These are phyloP conservation scores for Geopyxis carbonaria DNA, from an alignment of 495 filamentous ascomycete species.

Conservation along the genomic window DNA sequence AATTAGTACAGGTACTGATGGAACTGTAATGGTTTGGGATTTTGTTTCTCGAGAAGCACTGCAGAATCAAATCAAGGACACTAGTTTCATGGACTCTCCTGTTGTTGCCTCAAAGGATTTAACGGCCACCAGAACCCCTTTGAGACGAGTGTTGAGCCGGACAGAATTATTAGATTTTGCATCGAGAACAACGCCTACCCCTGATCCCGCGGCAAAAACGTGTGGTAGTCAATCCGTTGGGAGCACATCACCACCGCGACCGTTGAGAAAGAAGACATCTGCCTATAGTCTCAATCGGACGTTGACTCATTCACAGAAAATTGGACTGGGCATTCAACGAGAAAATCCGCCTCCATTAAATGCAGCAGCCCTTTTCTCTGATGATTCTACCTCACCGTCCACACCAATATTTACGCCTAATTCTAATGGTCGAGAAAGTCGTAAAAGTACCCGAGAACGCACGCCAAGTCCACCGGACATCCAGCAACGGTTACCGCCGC, in stretches of 20 bases:
- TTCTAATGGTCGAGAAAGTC: slow-evolving; percentile 18
- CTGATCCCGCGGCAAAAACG: too few relatives aligned
- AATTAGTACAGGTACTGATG: slow-evolving; percentile 64
- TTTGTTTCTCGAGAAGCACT: slow-evolving; percentile 15
- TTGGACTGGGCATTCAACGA: slow-evolving; percentile 1
- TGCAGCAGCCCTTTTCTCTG: slow-evolving; percentile 10
- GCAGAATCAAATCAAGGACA: slow-evolving; percentile 33
- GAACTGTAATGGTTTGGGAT: slow-evolving; percentile 73
- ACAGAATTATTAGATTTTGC: slow-evolving; percentile 63
- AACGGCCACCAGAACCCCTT: slow-evolving; percentile 43
- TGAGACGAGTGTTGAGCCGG: slow-evolving; percentile 58
- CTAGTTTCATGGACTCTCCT: slow-evolving; percentile 1
- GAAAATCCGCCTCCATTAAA: slow-evolving; percentile 16
- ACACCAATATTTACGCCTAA: slow-evolving; percentile 23
- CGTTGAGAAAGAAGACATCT: slow-evolving; percentile 37
- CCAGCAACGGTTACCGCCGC: slow-evolving; percentile 6
- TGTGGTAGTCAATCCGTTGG: slow-evolving; percentile 25
- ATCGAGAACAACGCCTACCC: too few relatives aligned
- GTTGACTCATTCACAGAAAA: background rate
- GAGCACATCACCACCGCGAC: slow-evolving; percentile 46
- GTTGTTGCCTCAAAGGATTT: slow-evolving; percentile 27
- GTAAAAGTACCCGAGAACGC: slow-evolving; percentile 24
- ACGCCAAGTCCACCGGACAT: slow-evolving; percentile 31
- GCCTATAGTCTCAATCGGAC: slow-evolving; percentile 26
- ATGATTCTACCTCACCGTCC: slow-evolving; percentile 27